Evolutionary conservation across 129 eudicot species (phyloP), one percentile per base, ranked within the genome.

Genomic region (Centrapalus pauciflorus): DNA sequence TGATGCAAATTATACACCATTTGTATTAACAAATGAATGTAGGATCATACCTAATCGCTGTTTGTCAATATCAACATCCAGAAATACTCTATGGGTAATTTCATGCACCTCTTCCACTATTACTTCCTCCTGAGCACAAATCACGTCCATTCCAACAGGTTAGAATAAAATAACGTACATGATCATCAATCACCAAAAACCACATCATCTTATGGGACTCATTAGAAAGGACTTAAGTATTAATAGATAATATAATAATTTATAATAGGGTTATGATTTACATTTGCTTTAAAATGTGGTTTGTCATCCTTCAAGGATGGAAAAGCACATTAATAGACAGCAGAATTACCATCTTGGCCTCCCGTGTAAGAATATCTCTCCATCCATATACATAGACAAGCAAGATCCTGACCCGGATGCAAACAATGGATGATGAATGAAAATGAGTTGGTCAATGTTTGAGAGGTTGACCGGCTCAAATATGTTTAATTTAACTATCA

Each of bases 1-100:
- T 19, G 37, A 21, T 16, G 10, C 14, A 19, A 73, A 52, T 19
- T 13, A 65, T n/a, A 16, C 21, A 11, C 17, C 34, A 30, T 23
- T 58, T 19, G 59, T 10, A 43, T 45, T 33, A 66, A 49, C 30
- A 12, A 64, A n/a, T n/a, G n/a, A n/a, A n/a, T n/a, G n/a, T n/a
- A 81, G 35, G 37, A 68, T 27, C 81, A 78, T 83, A 93, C 98
- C 98, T 77, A 82, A 62, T 19, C 89, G 91, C 60, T 88, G 98
- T 69, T 88, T 88, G 78, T 93, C 98, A 34, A 93, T 84, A 78
- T 93, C 95, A 80, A 88, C 92, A 73, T 93, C 98, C 65, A 93
- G 77, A 79, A 77, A 88, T 50, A 81, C 85, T 55, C 96, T 79
- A 55, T 88, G 87, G 41, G 98, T 93, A 67, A 85, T 78, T 54